Conservation (phyloP, 2,329 filamentous ascomycete species). For the Trichoderma sp. region DNA sequence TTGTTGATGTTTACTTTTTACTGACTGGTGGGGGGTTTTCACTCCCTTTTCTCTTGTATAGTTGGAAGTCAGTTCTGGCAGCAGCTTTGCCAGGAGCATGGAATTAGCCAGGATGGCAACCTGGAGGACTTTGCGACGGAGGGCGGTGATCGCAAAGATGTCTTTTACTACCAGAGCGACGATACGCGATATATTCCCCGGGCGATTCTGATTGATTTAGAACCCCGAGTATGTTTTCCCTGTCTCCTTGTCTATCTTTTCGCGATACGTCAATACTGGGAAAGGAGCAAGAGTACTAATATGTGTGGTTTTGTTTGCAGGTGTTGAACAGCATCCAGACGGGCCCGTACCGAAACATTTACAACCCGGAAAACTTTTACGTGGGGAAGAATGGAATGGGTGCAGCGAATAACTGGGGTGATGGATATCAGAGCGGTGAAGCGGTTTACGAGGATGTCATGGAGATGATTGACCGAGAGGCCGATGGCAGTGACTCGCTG, state of each 20-base stretch:
- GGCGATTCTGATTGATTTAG: constrained; percentile 91
- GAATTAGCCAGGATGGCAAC: constrained; percentile 96
- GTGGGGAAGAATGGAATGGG: constrained; percentile 90
- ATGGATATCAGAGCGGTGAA: constrained; percentile 91
- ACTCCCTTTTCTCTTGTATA: constrained; percentile 37
- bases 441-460: constrained; percentile 93
- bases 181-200: constrained; percentile 97
- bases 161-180: constrained; percentile 99
- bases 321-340: constrained; percentile 91
- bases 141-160: constrained; percentile 95
- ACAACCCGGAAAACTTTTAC: constrained; percentile 99
- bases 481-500: constrained; percentile 94
- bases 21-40: constrained; percentile 5
- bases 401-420: constrained; percentile 97
- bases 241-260: too few species aligned
- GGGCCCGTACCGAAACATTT: constrained; percentile 95
- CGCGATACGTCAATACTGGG: neutral
- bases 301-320: constrained; percentile 33
- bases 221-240: constrained; percentile 66
- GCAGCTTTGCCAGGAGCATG: constrained; percentile 95
- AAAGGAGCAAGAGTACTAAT: neutral
- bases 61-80: constrained; percentile 99
- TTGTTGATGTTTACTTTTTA: neutral
- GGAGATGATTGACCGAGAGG: constrained; percentile 99
- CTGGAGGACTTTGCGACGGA: constrained; percentile 97